Base-by-base conservation (phyloP, 2,329 filamentous ascomycete genomes). In the Penicillium palitans region DNA sequence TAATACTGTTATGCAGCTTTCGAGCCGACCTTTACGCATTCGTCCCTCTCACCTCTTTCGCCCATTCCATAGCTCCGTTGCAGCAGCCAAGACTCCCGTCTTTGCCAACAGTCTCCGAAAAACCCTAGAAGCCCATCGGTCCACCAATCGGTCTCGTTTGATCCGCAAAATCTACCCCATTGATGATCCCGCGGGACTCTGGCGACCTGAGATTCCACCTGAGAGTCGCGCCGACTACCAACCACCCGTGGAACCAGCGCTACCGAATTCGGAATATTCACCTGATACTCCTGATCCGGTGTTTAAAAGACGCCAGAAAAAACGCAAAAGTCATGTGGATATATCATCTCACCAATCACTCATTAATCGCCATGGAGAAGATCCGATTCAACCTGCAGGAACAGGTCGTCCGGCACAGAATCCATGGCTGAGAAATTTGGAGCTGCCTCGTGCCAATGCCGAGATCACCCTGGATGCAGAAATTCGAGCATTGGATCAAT, bases 401-500 rank as follows among this genome's bases (percentile, higher is more conserved):
- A 46, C 40, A 47, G 61, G 59, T 45, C 55, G 59, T 25, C 48
- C 56, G n/a, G 56, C 56, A 27, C 68, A 74, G 42, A 61, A 49
- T 12, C 74, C 73, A 24, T 79, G 76, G 76, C 58, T 77, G 52
- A 54, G 29, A 39, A 27, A 41, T 21, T n/a, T 41, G 24, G 49
- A 61, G 62, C 17, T 55, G 67, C 44, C n/a, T 74, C 35, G 52
- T 57, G 17, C 42, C 54, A 41, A 71, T 62, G 69, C 69, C 13
- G 46, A 67, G 4, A 59, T 69, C 21, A 65, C 71, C 17, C 67
- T 81, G n/a, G 66, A 72, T 55, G 70, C 68, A n/a, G 82, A 84
- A 67, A 77, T 85, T 40, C 61, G 64, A 35, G 75, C 75, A 2
- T 79, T 84, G 52, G 75, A 76, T 21, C 54, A 59, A 17, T 83